Percentiles rank a stretch among this genome's conserved stretches.
Evolutionary conservation across 208 protist species (phyloP).

Genomic region (Herpetomonas tarakana): DNA sequence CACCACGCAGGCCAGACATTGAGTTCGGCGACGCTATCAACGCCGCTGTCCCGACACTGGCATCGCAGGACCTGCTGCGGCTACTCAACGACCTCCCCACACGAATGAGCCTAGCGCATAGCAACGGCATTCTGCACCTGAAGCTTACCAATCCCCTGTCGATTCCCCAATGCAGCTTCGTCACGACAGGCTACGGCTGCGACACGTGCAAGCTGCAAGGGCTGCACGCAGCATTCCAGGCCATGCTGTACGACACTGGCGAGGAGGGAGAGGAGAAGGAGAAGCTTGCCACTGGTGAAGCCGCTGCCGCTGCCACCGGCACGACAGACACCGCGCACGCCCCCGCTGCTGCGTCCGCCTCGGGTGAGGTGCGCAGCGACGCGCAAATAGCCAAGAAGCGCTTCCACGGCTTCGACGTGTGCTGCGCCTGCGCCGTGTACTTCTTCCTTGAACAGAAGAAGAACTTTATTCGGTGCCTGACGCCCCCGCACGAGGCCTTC

Average conservation of each 20-base stretch:
- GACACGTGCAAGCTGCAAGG: slow-evolving; percentile 45
- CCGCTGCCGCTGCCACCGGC: background rate
- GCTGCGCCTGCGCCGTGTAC: slow-evolving; percentile 53
- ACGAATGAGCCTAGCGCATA: slow-evolving; percentile 42
- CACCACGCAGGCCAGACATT: slow-evolving; percentile 16
- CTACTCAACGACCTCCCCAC: slow-evolving; percentile 25
- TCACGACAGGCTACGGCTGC: slow-evolving; percentile 37
- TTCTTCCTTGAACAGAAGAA: slow-evolving; percentile 36
- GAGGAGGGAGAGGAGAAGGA: background rate
- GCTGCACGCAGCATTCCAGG: slow-evolving; percentile 44
- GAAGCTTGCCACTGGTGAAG: background rate
- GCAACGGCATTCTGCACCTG: slow-evolving; percentile 38
- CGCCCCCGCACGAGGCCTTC: slow-evolving; percentile 18
- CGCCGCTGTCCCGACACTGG: slow-evolving; percentile 19
- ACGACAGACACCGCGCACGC: background rate
- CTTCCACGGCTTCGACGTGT: slow-evolving; percentile 63
- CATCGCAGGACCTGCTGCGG: slow-evolving; percentile 18
- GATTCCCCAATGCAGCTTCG: slow-evolving; percentile 31
- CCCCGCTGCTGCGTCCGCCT: background rate
- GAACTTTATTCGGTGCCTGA: slow-evolving; percentile 16
- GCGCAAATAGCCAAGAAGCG: slow-evolving; percentile 27
- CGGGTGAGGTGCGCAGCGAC: slow-evolving; percentile 32
- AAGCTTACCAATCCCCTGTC: slow-evolving; percentile 46
- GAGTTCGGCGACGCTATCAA: slow-evolving; percentile 33
- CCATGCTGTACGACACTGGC: slow-evolving; percentile 54